A percentile compares a stretch with the other conserved stretches of the same genome.
Evolutionary conservation across 345 rosid genomes (phyloP).

Genomic region (Murraya paniculata): DNA sequence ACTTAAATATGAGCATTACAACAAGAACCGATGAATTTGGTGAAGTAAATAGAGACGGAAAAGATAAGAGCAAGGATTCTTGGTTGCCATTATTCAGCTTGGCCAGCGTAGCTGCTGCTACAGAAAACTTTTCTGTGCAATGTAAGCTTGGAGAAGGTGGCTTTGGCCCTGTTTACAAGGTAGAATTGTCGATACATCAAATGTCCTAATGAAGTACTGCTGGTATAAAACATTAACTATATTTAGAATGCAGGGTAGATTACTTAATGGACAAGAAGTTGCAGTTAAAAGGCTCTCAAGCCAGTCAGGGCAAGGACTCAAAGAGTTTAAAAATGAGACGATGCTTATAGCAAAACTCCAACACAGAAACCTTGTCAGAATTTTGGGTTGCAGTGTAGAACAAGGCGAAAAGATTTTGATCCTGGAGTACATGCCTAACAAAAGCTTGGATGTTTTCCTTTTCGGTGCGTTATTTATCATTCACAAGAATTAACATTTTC

Average conservation of each 20-base stretch:
- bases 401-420: background rate
- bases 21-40: background rate
- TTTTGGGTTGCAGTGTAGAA: background rate
- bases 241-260: conserved; percentile 15
- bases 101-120: conserved; percentile 21
- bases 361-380: conserved; percentile 2
- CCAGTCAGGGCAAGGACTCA: conserved; percentile 31
- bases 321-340: conserved; percentile 34
- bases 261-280: conserved; percentile 30
- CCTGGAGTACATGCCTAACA: background rate
- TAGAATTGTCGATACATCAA: background rate
- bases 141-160: conserved; percentile 44
- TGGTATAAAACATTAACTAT: background rate
- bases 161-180: conserved; percentile 32
- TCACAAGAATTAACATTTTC: background rate
- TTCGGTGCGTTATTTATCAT: background rate
- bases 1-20: conserved; percentile 7
- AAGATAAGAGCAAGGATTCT: background rate
- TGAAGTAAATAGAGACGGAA: background rate
- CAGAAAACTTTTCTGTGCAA: conserved; percentile 19
- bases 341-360: conserved; percentile 19
- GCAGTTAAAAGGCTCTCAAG: conserved; percentile 40
- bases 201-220: background rate
- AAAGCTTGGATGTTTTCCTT: background rate
- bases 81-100: conserved; percentile 27